These are phyloP conservation scores for Neoarthrinium moseri DNA, from an alignment of 2,329 filamentous ascomycete genomes.

Conservation along the genomic window DNA sequence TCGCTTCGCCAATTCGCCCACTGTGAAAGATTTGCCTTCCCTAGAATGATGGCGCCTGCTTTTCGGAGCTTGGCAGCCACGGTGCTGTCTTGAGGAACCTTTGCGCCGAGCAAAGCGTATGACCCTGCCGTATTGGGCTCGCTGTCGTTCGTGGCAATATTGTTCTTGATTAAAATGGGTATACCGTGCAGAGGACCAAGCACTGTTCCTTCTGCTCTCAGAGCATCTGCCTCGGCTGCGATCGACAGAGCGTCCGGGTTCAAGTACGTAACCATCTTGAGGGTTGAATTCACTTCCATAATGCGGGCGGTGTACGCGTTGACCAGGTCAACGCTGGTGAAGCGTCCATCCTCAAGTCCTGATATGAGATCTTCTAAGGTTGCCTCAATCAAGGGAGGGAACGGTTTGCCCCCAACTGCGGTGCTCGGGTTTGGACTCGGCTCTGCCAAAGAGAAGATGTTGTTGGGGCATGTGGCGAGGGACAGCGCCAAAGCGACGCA, in stretches of 20 bases:
- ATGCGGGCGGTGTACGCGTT: conserved; percentile 32
- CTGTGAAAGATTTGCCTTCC: conserved; percentile 64
- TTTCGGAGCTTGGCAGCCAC: conserved; percentile 58
- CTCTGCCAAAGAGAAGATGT: neutral
- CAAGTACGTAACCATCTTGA: conserved; percentile 32
- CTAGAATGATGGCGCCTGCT: conserved; percentile 63
- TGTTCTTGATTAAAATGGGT: conserved; percentile 66
- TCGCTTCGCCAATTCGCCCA: conserved; percentile 62
- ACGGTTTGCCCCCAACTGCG: conserved; percentile 9
- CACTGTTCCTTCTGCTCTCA: conserved; percentile 17
- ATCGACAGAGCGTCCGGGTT: conserved; percentile 37
- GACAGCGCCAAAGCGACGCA: conserved; percentile 1
- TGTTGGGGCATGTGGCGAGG: neutral
- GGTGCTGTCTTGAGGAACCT: conserved; percentile 54
- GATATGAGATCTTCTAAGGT: conserved; percentile 23
- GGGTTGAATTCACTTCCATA: conserved; percentile 28
- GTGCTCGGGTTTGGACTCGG: conserved; percentile 5
- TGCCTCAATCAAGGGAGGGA: conserved; percentile 17
- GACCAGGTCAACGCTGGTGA: conserved; percentile 29
- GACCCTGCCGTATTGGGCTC: conserved; percentile 67
- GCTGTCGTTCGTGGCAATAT: conserved; percentile 60
- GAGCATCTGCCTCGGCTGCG: conserved; percentile 32
- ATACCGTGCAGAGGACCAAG: conserved; percentile 59
- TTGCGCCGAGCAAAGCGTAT: conserved; percentile 59
- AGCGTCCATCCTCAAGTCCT: conserved; percentile 21